Percentiles rank a stretch among this genome's conserved stretches.
phyloP scores from a whole-genome alignment of 352 stramenopile species.

The Phytophthora multivora region DNA sequence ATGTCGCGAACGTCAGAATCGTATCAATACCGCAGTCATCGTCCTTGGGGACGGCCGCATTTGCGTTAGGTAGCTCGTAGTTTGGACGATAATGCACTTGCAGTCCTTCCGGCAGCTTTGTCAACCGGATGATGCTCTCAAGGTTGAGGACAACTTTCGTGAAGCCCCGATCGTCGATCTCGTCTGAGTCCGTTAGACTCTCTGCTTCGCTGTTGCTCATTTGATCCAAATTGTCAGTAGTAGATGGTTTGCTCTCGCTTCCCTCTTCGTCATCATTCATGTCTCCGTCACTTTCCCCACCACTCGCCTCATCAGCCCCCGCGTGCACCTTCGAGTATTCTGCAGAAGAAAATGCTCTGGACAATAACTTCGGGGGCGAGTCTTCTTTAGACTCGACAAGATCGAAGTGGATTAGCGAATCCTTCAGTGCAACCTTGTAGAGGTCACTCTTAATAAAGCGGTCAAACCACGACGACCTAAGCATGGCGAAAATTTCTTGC shows the following conservation, averaged over 20 bases:
- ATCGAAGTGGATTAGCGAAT: conserved; percentile 68
- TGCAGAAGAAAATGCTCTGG: conserved; percentile 58
- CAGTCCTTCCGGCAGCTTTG: conserved; percentile 74
- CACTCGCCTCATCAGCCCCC: conserved; percentile 1
- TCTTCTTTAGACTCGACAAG: conserved; percentile 66
- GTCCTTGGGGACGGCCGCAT: conserved; percentile 29
- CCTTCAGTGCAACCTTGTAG: conserved; percentile 80
- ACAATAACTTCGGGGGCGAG: conserved; percentile 70
- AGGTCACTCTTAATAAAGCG: conserved; percentile 86
- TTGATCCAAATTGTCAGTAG: conserved; percentile 18
- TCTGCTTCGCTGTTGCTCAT: conserved; percentile 45
- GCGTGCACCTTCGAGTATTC: conserved; percentile 34
- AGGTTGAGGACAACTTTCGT: conserved; percentile 73
- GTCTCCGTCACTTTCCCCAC: conserved; percentile 12
- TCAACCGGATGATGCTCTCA: conserved; percentile 86
- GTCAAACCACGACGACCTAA: conserved; percentile 81
- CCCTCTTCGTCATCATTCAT: conserved; percentile 13
- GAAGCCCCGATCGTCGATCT: conserved; percentile 50
- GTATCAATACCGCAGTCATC: conserved; percentile 48
- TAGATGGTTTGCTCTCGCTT: conserved; percentile 27
- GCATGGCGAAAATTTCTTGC: conserved; percentile 84
- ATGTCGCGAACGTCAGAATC: conserved; percentile 77
- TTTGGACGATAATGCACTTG: conserved; percentile 86
- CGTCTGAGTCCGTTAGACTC: conserved; percentile 46
- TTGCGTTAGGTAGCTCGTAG: conserved; percentile 52